Conservation (phyloP, 2,329 filamentous ascomycete species). For the Sporothrix dimorphospora region DNA sequence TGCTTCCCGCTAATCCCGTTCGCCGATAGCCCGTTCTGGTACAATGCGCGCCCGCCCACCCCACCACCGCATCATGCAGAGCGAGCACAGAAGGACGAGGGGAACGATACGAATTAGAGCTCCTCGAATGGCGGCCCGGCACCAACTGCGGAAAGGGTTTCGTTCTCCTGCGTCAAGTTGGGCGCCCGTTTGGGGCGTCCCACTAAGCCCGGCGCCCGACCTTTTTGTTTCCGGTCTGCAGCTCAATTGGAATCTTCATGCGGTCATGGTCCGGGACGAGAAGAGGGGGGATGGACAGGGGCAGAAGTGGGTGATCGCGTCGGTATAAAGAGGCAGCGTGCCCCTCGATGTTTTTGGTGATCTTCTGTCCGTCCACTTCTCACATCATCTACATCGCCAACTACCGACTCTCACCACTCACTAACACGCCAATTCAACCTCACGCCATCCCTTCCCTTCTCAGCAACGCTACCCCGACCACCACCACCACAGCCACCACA, state of each 20-base stretch:
- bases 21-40: neutral
- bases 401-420: neutral
- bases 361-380: neutral
- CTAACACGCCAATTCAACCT: no score
- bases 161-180: neutral
- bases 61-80: neutral
- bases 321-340: constrained; percentile 5
- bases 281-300: neutral
- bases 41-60: neutral
- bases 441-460: neutral
- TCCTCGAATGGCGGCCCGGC: no score
- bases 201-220: neutral
- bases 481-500: neutral
- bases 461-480: neutral
- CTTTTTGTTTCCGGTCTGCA: neutral
- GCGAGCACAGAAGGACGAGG: no score
- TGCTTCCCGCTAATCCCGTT: neutral
- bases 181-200: neutral
- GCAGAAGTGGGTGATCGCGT: neutral
- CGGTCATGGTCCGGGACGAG: neutral
- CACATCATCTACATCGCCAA: neutral
- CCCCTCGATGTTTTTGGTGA: neutral
- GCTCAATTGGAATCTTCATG: constrained; percentile 1
- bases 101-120: no score
- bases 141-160: neutral